These are phyloP conservation scores for Luvunga scandens DNA, from an alignment of 345 rosid species.

Conservation along the genomic window DNA sequence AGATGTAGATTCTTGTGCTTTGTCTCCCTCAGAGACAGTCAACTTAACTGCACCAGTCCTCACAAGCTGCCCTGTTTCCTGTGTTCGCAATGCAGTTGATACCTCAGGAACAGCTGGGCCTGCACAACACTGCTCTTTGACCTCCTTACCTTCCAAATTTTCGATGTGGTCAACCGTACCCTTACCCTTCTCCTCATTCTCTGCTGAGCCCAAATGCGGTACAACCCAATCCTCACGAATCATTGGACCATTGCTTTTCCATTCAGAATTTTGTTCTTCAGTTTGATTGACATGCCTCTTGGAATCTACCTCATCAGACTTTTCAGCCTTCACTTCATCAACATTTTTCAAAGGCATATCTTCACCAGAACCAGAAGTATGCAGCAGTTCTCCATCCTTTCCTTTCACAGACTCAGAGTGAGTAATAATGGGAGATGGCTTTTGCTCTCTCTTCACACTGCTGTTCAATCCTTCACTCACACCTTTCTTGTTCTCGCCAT, in stretches of 20 bases:
- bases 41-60: conserved; percentile 33
- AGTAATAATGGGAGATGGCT: conserved; percentile 15
- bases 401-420: conserved; percentile 28
- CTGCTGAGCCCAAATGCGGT: conserved; percentile 23
- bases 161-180: conserved; percentile 33
- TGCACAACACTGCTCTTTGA: conserved; percentile 16
- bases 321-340: conserved; percentile 37
- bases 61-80: conserved; percentile 29
- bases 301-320: conserved; percentile 23
- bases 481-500: conserved; percentile 23
- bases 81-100: conserved; percentile 9
- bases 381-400: conserved; percentile 19
- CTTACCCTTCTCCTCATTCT: conserved; percentile 21
- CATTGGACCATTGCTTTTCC: conserved; percentile 19
- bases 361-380: conserved; percentile 22
- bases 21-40: conserved; percentile 38
- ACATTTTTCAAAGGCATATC: conserved; percentile 16
- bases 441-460: conserved; percentile 27
- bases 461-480: conserved; percentile 14
- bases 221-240: conserved; percentile 10
- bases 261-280: conserved; percentile 27
- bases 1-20: conserved; percentile 42
- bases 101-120: conserved; percentile 14
- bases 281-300: conserved; percentile 13
- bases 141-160: conserved; percentile 23